A percentile compares a stretch with the other conserved stretches of the same genome.
Evolutionary conservation across 2,329 filamentous ascomycete species (phyloP).

Genomic region (Sporothrix mexicana): DNA sequence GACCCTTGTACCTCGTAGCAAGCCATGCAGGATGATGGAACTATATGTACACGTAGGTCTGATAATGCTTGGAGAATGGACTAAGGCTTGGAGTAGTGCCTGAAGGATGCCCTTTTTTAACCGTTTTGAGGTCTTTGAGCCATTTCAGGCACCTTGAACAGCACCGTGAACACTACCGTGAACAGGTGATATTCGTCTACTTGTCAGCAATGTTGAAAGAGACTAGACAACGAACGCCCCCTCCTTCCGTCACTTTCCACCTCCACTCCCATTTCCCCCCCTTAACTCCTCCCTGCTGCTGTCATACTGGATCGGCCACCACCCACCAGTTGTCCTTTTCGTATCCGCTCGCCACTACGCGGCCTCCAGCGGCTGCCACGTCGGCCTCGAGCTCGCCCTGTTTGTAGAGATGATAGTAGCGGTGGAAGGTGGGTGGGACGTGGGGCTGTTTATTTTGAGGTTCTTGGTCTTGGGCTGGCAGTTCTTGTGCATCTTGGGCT

Average conservation of each 20-base stretch:
- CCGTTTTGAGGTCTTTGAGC: not conserved
- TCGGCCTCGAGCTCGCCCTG: constrained; percentile 86
- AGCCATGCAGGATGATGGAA: constrained; percentile 15
- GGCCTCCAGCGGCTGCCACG: constrained; percentile 74
- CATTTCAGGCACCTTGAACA: not conserved
- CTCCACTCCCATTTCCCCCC: no score
- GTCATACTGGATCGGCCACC: constrained; percentile 52
- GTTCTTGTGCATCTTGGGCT: constrained; percentile 17
- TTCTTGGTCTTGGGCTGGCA: not conserved
- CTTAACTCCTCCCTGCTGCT: not conserved
- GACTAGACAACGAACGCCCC: constrained; percentile 3
- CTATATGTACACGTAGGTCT: constrained; percentile 2
- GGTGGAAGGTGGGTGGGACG: constrained; percentile 69
- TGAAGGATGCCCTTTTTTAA: no score
- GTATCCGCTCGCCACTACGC: constrained; percentile 80
- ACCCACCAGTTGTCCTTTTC: constrained; percentile 99
- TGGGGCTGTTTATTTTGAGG: constrained; percentile 23
- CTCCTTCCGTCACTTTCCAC: no score
- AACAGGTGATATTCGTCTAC: not conserved
- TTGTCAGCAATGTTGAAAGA: no score
- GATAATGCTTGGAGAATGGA: not conserved
- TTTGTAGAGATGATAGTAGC: constrained; percentile 93
- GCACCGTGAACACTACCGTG: no score
- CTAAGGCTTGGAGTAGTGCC: no score
- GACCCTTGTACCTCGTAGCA: not conserved